These are phyloP conservation scores for Pseudohyphozyma bogoriensis DNA, from an alignment of 768 basidiomycete genomes.

Conservation along the genomic window DNA sequence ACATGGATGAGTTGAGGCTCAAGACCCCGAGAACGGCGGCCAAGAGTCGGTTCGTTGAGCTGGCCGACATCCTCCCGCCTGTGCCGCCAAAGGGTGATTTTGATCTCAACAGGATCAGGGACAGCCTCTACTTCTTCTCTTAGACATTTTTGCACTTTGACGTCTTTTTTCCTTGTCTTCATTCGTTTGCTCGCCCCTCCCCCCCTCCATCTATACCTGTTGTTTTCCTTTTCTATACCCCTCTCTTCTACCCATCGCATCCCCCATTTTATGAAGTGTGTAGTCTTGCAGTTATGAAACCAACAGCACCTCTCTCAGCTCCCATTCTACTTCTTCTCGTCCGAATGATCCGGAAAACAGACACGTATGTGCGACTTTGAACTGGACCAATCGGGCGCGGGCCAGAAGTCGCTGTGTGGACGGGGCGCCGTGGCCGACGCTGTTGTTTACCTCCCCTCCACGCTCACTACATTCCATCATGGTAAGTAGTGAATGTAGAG, in stretches of 20 bases:
- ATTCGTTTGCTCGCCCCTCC: neutral
- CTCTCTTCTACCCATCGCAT: neutral
- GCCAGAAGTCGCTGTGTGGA: no score
- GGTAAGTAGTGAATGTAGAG: no score
- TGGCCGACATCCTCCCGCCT: constrained; percentile 66
- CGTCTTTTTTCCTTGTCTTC: neutral
- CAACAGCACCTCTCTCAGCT: no score
- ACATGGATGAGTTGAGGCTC: neutral
- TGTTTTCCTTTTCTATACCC: neutral
- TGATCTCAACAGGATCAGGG: constrained; percentile 67
- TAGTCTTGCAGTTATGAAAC: no score
- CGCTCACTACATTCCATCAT: no score
- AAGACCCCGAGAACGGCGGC: neutral
- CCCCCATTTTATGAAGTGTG: no score
- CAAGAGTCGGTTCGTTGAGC: constrained; percentile 50
- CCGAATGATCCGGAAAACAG: no score
- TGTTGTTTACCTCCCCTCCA: no score
- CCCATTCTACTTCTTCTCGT: no score
- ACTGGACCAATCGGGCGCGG: no score
- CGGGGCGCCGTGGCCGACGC: no score
- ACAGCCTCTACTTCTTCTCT: constrained; percentile 83
- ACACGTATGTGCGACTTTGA: no score
- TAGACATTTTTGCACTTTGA: neutral
- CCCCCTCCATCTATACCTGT: neutral
- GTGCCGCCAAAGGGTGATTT: constrained; percentile 77